Evolutionary conservation across 345 rosid genomes (phyloP), one percentile per base, ranked within the genome.

Genomic region (Ceriops tagal): DNA sequence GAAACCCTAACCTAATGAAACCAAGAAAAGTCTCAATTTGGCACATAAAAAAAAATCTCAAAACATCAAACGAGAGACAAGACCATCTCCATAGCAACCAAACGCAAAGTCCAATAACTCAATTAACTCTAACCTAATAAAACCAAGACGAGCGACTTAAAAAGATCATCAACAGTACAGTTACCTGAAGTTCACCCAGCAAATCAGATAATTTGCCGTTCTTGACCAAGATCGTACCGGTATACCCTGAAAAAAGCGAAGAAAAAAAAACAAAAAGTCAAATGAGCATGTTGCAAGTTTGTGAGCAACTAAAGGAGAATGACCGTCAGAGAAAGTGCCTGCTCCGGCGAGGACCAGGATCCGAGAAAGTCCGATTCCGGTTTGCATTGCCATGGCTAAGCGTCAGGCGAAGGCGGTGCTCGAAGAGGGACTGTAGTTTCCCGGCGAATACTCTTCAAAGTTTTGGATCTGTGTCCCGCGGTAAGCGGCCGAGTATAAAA

Each of bases 121-220:
- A 8, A 10, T 56, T 3, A 21, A 62, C 27, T 37, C 26, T 5
- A 6, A 13, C 22, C 37, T 11, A 58, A 31, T 15, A 18, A 39
- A 58, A 20, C 21, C 8, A 32, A 9, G 13, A 37, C 62, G n/a
- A 16, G 18, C 28, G 27, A 20, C 20, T 7, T 35, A 56, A 35
- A n/a, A 8, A 59, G 9, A 4, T 27, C 59, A 52, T n/a, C 4
- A 39, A 55, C 8, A 20, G 13, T 7, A 3, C 31, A 6, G 62
- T 56, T 69, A 96, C 99, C 91, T 89, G 90, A 64, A 96, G 73
- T 69, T 96, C 91, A 58, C 90, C 92, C 53, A 96, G 27, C 39
- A 92, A 4, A 5, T 92, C 96, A 0, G 99, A 83, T 74, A 96
- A 78, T 80, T 96, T 92, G 0, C 98, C 93, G 69, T 95, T 90